A percentile compares a stretch with the other conserved stretches of the same genome.
Conservation (phyloP, 257 asterid genomes). For the Rubia yunnanensis region DNA sequence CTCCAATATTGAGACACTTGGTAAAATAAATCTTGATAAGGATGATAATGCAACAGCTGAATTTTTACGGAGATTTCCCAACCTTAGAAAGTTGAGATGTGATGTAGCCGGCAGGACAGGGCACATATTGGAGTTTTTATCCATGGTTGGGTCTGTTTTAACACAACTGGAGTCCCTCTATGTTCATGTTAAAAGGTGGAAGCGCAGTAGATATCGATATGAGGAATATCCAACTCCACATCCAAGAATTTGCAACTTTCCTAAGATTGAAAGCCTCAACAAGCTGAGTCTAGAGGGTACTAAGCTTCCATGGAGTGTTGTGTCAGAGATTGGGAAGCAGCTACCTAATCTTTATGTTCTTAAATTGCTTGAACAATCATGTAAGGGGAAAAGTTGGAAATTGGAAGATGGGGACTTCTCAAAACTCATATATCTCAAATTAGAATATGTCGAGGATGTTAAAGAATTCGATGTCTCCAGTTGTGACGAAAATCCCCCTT, state of each 20-base stretch:
- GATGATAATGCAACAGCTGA: background rate
- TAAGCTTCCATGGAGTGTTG: background rate
- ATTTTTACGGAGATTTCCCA: background rate
- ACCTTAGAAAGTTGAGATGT: background rate
- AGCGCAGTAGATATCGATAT: background rate
- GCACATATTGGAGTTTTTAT: too few species aligned
- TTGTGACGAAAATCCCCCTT: background rate
- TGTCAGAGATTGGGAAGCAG: background rate
- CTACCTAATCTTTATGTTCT: conserved; percentile 5
- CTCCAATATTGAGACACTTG: background rate
- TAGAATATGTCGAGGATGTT: background rate
- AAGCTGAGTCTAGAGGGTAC: background rate
- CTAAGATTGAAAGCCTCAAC: background rate
- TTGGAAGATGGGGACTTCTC: conserved; percentile 1
- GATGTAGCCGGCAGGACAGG: too few species aligned
- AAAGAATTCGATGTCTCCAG: background rate
- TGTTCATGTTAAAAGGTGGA: too few species aligned
- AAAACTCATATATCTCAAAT: conserved; percentile 3
- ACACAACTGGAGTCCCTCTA: too few species aligned
- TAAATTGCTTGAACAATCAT: background rate
- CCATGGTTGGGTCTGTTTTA: too few species aligned
- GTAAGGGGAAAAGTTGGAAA: background rate
- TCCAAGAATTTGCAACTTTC: background rate
- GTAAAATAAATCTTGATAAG: background rate
- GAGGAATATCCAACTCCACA: background rate